Percentiles rank a stretch among this genome's conserved stretches.
Evolutionary conservation across 192 early-diverging fungal genomes (phyloP).

Genomic region (Backusella liffmaniae): DNA sequence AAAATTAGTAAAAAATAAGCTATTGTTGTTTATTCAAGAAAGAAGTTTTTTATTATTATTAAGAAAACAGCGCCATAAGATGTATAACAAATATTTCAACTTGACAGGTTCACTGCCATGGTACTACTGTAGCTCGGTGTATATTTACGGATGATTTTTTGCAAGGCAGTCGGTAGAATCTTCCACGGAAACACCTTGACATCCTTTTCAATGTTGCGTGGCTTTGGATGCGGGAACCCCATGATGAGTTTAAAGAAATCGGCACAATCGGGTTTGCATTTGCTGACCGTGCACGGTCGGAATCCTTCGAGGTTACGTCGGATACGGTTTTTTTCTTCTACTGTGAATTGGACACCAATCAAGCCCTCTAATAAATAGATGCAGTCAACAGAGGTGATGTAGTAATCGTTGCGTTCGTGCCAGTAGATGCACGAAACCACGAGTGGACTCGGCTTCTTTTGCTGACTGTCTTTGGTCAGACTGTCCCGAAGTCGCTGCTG

Average conservation of each 20-base stretch:
- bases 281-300: constrained; percentile 74
- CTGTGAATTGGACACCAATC: constrained; percentile 72
- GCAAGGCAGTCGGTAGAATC: constrained; percentile 62
- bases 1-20: background rate
- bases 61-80: background rate
- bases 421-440: constrained; percentile 83
- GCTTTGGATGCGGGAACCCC: constrained; percentile 79
- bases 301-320: constrained; percentile 83
- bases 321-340: constrained; percentile 86
- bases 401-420: constrained; percentile 69
- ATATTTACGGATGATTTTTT: constrained; percentile 81
- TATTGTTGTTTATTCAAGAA: background rate
- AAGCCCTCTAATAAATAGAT: constrained; percentile 73
- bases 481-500: constrained; percentile 48
- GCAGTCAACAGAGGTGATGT: constrained; percentile 79
- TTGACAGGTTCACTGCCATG: constrained; percentile 14
- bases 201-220: constrained; percentile 86
- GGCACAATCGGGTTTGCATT: constrained; percentile 71
- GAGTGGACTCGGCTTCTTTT: constrained; percentile 45
- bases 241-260: constrained; percentile 85
- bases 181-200: constrained; percentile 87
- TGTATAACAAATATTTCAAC: background rate
- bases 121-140: constrained; percentile 51
- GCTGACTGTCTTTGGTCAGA: constrained; percentile 55
- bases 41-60: background rate